Base-by-base conservation (phyloP, 208 protist genomes). In the Trypanosoma lewisi region DNA sequence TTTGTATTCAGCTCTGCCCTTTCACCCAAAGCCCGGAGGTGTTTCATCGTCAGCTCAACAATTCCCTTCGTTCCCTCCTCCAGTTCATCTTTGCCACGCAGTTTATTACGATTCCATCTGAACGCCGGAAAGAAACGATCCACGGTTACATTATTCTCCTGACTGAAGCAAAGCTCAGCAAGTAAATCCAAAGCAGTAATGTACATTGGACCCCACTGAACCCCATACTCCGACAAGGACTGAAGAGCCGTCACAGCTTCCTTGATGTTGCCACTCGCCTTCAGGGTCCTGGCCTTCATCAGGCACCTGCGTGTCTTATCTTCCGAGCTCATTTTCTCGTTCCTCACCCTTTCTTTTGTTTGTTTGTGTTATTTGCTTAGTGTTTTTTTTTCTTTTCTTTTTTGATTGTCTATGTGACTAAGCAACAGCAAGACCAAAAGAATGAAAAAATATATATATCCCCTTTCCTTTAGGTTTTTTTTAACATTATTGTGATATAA, bases 161-260 rank as follows among this genome's bases (percentile, higher is more conserved):
- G 58, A 21, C 68, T 75, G 34, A 91, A 68, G 36, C 77, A 78
- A 19, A 91, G 67, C 42, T 91, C 79, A 12, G 67, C 70, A 16
- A 87, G 78, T 34, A 88, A 65, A 39, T 83, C 75, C 33, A 93
- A 62, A 51, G 80, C 85, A 48, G 75, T 37, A 34, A 78, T 63
- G 45, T 78, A 80, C 36, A 82, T 61, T 19, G 70, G 53, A 33
- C 69, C 77, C 23, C 77, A 82, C 39, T 70, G 67, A 31, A 78
- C 70, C 39, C 37, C 65, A 52, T 63, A 60, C 37, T 80, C 61
- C n/a, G 69, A 75, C 2, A 77, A 42, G 4, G 57, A 63, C 39
- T 75, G 61, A 4, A 88, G 68, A 7, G 66, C 73, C 2, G 74
- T 73, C 57, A 91, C 78, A 27, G 84, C 84, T 3, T 83, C 77